Evolutionary conservation across 1,284 basidiomycete species (phyloP).

Genomic region (Ganoderma multipileum): DNA sequence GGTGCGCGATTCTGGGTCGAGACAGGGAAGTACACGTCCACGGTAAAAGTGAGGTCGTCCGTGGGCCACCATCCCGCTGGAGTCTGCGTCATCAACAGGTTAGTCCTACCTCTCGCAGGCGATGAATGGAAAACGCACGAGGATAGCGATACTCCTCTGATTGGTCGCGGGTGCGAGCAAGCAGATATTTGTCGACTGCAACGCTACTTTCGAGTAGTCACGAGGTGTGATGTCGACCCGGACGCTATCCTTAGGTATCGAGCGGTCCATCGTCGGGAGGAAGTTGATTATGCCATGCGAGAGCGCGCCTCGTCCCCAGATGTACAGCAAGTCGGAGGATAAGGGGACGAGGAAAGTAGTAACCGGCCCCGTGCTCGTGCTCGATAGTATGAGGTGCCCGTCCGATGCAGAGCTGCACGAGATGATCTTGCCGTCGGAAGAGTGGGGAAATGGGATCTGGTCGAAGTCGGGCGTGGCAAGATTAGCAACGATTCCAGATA

Average conservation of each 20-base stretch:
- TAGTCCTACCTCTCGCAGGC: neutral
- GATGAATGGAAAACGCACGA: slow-evolving; percentile 26
- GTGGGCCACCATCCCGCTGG: slow-evolving; percentile 21
- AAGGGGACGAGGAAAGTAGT: slow-evolving; percentile 35
- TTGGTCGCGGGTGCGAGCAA: slow-evolving; percentile 29
- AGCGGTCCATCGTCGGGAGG: neutral
- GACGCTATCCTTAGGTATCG: slow-evolving; percentile 24
- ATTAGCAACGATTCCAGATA: neutral
- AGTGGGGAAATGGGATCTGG: slow-evolving; percentile 11
- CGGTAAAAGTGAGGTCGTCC: slow-evolving; percentile 25
- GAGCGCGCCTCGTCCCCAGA: slow-evolving; percentile 36
- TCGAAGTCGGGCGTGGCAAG: neutral
- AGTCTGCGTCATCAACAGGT: slow-evolving; percentile 18
- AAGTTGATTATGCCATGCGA: slow-evolving; percentile 31
- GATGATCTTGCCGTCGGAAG: slow-evolving; percentile 27
- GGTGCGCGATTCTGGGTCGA: neutral
- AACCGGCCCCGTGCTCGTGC: neutral
- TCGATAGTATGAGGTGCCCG: neutral
- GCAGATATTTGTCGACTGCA: slow-evolving; percentile 34
- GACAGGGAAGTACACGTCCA: slow-evolving; percentile 32
- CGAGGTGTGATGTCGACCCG: slow-evolving; percentile 33
- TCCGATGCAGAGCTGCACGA: slow-evolving; percentile 17
- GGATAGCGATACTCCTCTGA: slow-evolving; percentile 37
- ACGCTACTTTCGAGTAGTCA: slow-evolving; percentile 13
- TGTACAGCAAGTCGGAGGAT: slow-evolving; percentile 34